Percentiles rank a stretch among this genome's conserved stretches.
Conservation (phyloP, 805 yeast genomes). For the Cyberlindnera mycetangii region DNA sequence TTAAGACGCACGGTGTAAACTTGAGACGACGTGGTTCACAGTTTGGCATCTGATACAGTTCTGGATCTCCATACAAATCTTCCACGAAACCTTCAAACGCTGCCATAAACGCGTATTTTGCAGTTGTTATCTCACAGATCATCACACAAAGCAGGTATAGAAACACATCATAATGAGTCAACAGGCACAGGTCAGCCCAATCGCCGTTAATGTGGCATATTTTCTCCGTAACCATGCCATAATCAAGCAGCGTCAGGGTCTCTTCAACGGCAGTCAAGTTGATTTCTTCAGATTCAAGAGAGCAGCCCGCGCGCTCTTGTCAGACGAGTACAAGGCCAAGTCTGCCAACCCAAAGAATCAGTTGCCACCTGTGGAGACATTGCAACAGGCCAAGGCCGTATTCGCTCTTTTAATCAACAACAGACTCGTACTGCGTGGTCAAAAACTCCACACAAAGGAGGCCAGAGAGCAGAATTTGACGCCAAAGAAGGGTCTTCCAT, state of each 20-base stretch:
- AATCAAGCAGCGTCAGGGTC: conserved; percentile 82
- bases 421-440: conserved; percentile 72
- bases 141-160: not conserved
- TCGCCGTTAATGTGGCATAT: conserved; percentile 66
- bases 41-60: no score
- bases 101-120: no score
- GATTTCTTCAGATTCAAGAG: conserved; percentile 90
- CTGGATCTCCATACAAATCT: no score
- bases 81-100: no score
- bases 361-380: conserved; percentile 48
- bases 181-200: conserved; percentile 38
- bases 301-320: conserved; percentile 70
- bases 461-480: conserved; percentile 59
- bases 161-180: conserved; percentile 9
- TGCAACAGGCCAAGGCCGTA: conserved; percentile 55
- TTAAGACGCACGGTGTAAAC: no score
- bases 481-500: conserved; percentile 64
- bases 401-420: conserved; percentile 68
- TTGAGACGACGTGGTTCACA: no score
- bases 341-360: conserved; percentile 44
- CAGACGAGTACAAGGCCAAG: conserved; percentile 62
- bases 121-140: no score
- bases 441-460: conserved; percentile 67
- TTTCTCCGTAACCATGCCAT: conserved; percentile 60
- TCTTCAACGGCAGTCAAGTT: conserved; percentile 63